Base-by-base conservation (phyloP, 2,329 filamentous ascomycete species). In the Fusarium odoratissimum region DNA sequence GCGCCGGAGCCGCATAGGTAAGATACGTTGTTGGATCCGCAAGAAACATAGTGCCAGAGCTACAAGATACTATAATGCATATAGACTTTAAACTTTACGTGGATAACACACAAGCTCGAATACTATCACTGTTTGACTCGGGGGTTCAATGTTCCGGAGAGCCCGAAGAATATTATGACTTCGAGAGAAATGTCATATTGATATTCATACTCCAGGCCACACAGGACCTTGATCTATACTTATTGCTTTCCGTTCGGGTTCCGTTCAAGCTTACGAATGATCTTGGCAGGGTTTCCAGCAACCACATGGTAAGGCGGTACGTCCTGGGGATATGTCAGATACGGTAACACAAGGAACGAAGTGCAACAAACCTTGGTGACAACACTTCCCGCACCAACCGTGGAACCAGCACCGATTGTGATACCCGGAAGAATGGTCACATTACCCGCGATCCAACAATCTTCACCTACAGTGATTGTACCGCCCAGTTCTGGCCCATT, bases 391-490 rank as follows among this genome's bases (percentile, higher is more conserved):
- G 95, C 94, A 2, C 93, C 95, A 67, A 97, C 87, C 0, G 91
- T 93, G 8, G 85, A 86, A 0, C 94, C 94, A 60, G 87, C 86
- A 1, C 95, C 94, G 72, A 97, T 92, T 2, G 88, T 95, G 30
- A 97, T 90, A 0, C 94, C 94, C 0, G 93, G 90, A 46, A 95
- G 83, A 23, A 97, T 88, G 28, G 86, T 89, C 9, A 90, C 90
- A 77, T 91, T 91, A 0, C 92, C 92, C 2, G 91, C 93, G 35
- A 95, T 82, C 93, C 93, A 94, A 82, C 93, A 93, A 83, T 97
- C 94, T 72, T 94, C 91, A 1, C 91, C 93, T 59, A 97, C 90
- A 38, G 85, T 87, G 69, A 97, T 93, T 14, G 92, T 89, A 74
- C 89, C 90, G 1, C 94, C 95, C 13, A 84, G 77, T 80, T 97